Evolutionary conservation across 2,329 filamentous ascomycete genomes (phyloP).

Genomic region (Pyrenophora graminea): DNA sequence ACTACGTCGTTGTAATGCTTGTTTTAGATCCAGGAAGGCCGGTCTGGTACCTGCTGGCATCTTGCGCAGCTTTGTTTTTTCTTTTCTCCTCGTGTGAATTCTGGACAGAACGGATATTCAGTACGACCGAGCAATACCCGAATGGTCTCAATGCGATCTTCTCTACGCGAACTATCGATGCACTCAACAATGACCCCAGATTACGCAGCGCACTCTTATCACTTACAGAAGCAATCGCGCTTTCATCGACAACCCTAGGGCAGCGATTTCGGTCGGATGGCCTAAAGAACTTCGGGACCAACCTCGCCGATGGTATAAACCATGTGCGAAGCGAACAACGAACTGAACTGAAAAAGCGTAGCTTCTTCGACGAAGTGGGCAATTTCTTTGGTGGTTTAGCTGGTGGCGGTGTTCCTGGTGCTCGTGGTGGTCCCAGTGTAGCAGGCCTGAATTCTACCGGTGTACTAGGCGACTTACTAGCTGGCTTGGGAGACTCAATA

Average conservation of each 20-base stretch:
- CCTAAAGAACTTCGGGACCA: constrained; percentile 22
- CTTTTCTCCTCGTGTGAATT: constrained; percentile 20
- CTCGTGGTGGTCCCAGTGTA: neutral
- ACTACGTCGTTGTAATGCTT: constrained; percentile 32
- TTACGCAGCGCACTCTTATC: constrained; percentile 29
- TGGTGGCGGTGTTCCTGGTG: neutral
- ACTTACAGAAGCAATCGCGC: constrained; percentile 27
- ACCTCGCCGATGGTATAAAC: constrained; percentile 22
- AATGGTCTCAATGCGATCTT: constrained; percentile 19
- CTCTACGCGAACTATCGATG: constrained; percentile 28
- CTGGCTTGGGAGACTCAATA: constrained; percentile 17
- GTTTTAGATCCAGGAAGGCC: constrained; percentile 25
- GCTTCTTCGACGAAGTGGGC: constrained; percentile 15
- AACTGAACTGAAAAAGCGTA: constrained; percentile 8
- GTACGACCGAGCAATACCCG: constrained; percentile 1
- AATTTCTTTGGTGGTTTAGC: constrained; percentile 10
- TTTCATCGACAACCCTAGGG: constrained; percentile 26
- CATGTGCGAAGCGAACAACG: constrained; percentile 12
- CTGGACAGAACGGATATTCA: constrained; percentile 15
- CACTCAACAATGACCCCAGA: constrained; percentile 28
- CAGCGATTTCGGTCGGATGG: constrained; percentile 14
- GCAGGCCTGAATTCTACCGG: constrained; percentile 15
- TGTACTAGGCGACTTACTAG: constrained; percentile 18
- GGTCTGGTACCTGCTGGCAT: constrained; percentile 32
- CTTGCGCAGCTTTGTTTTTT: constrained; percentile 19